These are phyloP conservation scores for Ramalina intermedia DNA, from an alignment of 495 filamentous ascomycete species.

Conservation along the genomic window DNA sequence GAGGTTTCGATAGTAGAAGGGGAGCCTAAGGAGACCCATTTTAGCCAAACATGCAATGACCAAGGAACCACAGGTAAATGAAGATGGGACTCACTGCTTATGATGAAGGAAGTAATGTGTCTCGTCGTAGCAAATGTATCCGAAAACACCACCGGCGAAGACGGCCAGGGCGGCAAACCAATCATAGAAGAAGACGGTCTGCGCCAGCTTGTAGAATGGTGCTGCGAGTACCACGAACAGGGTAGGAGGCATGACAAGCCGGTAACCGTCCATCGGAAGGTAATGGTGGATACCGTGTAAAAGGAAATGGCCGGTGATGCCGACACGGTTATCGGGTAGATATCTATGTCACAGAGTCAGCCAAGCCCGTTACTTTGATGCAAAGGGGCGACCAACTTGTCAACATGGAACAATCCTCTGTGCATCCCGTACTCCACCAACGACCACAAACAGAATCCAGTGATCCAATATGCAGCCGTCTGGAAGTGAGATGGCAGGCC, in stretches of 20 bases:
- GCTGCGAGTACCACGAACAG: constrained; percentile 72
- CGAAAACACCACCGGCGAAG: constrained; percentile 85
- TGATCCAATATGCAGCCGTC: constrained; percentile 41
- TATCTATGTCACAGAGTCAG: constrained; percentile 32
- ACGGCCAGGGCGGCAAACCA: constrained; percentile 65
- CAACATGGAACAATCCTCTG: constrained; percentile 86
- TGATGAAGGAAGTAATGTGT: constrained; percentile 99
- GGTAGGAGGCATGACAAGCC: constrained; percentile 93
- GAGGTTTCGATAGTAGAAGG: constrained; percentile 69
- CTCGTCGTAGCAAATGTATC: constrained; percentile 90
- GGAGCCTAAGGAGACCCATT: constrained; percentile 38
- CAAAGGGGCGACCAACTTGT: constrained; percentile 45
- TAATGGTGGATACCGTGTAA: constrained; percentile 98
- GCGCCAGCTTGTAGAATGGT: constrained; percentile 90
- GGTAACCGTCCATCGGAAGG: constrained; percentile 92
- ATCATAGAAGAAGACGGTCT: constrained; percentile 68
- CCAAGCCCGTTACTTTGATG: neutral
- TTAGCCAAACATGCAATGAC: neutral
- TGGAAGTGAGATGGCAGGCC: constrained; percentile 34
- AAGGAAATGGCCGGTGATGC: constrained; percentile 77
- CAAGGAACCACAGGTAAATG: neutral
- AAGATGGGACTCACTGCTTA: constrained; percentile 45
- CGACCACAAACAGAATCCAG: constrained; percentile 69
- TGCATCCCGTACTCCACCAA: constrained; percentile 85
- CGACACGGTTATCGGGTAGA: constrained; percentile 85